phyloP scores from a whole-genome alignment of 2,329 filamentous ascomycete genomes.

The Penicillium griseofulvum region DNA sequence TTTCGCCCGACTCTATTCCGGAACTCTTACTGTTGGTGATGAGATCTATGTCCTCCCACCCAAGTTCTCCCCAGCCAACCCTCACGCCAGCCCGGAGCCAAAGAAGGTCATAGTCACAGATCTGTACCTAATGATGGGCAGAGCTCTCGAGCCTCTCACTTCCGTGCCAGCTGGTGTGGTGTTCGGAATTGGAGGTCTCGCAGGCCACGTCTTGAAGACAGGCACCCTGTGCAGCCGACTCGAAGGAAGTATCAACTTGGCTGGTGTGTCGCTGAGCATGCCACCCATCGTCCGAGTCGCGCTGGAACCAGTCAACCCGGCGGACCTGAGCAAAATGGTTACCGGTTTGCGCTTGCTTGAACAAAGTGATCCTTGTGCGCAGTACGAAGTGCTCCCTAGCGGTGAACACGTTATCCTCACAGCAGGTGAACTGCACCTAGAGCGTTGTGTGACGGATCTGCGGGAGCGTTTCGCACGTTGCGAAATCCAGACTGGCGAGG shows the following conservation, averaged over 20 bases:
- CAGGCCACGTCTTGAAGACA: constrained; percentile 91
- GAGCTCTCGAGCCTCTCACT: constrained; percentile 75
- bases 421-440: constrained; percentile 89
- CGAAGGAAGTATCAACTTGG: constrained; percentile 84
- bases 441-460: constrained; percentile 89
- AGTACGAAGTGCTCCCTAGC: constrained; percentile 88
- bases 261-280: constrained; percentile 74
- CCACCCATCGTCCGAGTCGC: constrained; percentile 95
- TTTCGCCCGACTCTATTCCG: constrained; percentile 91
- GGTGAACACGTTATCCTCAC: constrained; percentile 95
- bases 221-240: constrained; percentile 88
- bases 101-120: constrained; percentile 81
- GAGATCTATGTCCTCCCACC: constrained; percentile 86
- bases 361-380: constrained; percentile 91
- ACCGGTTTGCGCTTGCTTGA: constrained; percentile 80
- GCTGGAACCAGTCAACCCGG: constrained; percentile 86
- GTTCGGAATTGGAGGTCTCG: constrained; percentile 89
- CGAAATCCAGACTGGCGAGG: constrained; percentile 88
- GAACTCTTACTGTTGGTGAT: constrained; percentile 84
- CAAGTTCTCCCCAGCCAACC: constrained; percentile 82
- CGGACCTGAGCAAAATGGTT: constrained; percentile 93
- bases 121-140: constrained; percentile 93
- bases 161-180: constrained; percentile 91
- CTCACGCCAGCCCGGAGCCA: constrained; percentile 69
- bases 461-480: constrained; percentile 89